Evolutionary conservation across 805 yeast genomes (phyloP).

Genomic region (Kodamaea jinghongensis): DNA sequence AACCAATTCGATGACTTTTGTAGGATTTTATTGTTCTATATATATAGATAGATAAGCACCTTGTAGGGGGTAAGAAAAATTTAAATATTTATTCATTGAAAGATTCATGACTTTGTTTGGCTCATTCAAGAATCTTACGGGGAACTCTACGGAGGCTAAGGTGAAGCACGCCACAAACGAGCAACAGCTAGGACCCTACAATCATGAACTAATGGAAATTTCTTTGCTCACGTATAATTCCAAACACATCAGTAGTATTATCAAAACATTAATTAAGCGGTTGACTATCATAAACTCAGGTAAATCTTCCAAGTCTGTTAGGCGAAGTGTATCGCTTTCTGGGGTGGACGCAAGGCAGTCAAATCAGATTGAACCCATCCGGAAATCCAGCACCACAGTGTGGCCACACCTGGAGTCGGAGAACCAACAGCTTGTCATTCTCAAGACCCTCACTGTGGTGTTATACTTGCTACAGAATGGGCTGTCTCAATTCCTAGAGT

Average conservation of each 20-base stretch:
- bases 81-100: not conserved
- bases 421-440: constrained; percentile 15
- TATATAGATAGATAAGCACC: too few relatives aligned
- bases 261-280: constrained; percentile 39
- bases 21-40: too few relatives aligned
- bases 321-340: constrained; percentile 4
- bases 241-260: constrained; percentile 38
- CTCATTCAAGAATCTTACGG: constrained; percentile 10
- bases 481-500: constrained; percentile 46
- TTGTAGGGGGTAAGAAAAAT: not conserved
- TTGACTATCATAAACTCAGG: constrained; percentile 37
- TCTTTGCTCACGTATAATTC: constrained; percentile 44
- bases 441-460: constrained; percentile 53
- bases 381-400: constrained; percentile 5
- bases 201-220: constrained; percentile 52
- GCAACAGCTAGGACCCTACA: constrained; percentile 55
- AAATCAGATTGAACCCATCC: not conserved
- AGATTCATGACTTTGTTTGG: constrained; percentile 4
- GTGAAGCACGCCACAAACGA: constrained; percentile 44
- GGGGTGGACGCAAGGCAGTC: not conserved
- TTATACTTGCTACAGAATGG: constrained; percentile 54
- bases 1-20: too few relatives aligned
- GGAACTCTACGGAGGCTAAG: constrained; percentile 16
- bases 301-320: not conserved
- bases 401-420: not conserved